phyloP scores from a whole-genome alignment of 2,329 filamentous ascomycete species.

The Cryphonectria parasitica region DNA sequence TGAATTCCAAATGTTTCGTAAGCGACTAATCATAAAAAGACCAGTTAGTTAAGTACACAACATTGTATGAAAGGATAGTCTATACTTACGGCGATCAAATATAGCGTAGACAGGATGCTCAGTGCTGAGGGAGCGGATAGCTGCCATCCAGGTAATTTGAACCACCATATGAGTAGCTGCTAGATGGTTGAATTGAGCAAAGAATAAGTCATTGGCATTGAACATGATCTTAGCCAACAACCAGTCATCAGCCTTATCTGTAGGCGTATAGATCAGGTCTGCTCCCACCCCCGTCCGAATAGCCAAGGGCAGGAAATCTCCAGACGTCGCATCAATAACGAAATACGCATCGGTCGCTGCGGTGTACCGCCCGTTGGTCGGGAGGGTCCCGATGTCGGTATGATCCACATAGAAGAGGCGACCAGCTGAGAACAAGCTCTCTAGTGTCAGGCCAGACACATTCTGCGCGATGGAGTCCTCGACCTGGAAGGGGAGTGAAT shows the following conservation, averaged over 20 bases:
- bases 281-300: conserved; percentile 50
- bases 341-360: conserved; percentile 52
- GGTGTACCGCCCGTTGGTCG: conserved; percentile 39
- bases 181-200: conserved; percentile 49
- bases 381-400: conserved; percentile 39
- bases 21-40: conserved; percentile 33
- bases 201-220: conserved; percentile 52
- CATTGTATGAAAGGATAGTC: not conserved
- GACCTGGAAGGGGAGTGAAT: conserved; percentile 44
- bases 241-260: conserved; percentile 51
- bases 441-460: conserved; percentile 40
- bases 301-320: conserved; percentile 52
- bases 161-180: conserved; percentile 47
- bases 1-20: conserved; percentile 40
- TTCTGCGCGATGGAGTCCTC: conserved; percentile 36
- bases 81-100: conserved; percentile 40
- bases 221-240: conserved; percentile 55
- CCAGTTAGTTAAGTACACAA: conserved; percentile 7
- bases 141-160: conserved; percentile 50
- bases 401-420: conserved; percentile 50
- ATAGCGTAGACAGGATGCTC: conserved; percentile 49
- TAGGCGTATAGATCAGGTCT: conserved; percentile 51
- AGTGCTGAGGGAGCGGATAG: conserved; percentile 49
- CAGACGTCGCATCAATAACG: conserved; percentile 45
- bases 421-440: conserved; percentile 40